These are phyloP conservation scores for Xerocomus brunneocitrinus DNA, from an alignment of 768 basidiomycete genomes.

Conservation along the genomic window DNA sequence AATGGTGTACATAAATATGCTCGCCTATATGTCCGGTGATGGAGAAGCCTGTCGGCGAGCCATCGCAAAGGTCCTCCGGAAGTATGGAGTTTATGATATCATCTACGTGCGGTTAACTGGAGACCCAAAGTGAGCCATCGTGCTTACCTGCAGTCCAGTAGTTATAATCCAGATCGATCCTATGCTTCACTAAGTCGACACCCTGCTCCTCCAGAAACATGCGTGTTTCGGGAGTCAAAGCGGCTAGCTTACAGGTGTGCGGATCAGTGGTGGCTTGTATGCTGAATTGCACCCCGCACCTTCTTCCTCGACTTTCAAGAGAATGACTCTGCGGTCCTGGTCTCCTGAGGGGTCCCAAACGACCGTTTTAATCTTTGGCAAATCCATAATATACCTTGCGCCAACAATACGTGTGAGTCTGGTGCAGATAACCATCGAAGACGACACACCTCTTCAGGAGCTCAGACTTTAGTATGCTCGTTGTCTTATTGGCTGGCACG, in stretches of 20 bases:
- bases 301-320: conserved; percentile 59
- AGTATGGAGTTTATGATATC: conserved; percentile 81
- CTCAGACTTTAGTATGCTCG: conserved; percentile 51
- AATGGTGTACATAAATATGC: conserved; percentile 13
- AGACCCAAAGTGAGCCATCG: not conserved
- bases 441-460: conserved; percentile 54
- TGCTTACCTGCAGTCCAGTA: conserved; percentile 80
- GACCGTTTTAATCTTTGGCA: conserved; percentile 65
- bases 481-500: conserved; percentile 53
- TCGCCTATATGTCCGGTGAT: conserved; percentile 87
- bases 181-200: conserved; percentile 53
- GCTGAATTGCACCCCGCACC: conserved; percentile 37
- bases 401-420: conserved; percentile 8
- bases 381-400: conserved; percentile 55
- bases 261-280: conserved; percentile 1
- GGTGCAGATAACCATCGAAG: not conserved
- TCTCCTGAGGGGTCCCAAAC: conserved; percentile 45
- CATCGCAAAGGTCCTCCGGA: conserved; percentile 71
- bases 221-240: conserved; percentile 53
- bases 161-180: conserved; percentile 69
- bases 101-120: conserved; percentile 41
- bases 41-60: conserved; percentile 84
- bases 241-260: conserved; percentile 51
- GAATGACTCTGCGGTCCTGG: conserved; percentile 54
- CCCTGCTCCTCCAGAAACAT: conserved; percentile 54